Percentiles rank a stretch among this genome's conserved stretches.
phyloP scores from a whole-genome alignment of 768 basidiomycete genomes.

The Botryobasidium botryosum region DNA sequence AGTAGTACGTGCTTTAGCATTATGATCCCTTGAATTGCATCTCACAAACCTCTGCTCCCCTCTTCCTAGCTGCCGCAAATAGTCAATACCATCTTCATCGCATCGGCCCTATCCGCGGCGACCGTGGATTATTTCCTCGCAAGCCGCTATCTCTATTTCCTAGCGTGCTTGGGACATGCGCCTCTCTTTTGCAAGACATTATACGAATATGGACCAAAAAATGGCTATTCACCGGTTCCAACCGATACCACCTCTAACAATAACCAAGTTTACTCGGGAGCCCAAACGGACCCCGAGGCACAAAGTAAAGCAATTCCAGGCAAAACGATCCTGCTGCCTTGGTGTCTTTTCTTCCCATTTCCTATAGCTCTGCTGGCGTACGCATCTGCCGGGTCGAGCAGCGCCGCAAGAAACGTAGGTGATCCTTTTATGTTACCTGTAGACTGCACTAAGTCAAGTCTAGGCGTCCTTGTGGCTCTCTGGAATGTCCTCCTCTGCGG shows the following conservation, averaged over 20 bases:
- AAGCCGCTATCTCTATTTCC: constrained; percentile 6
- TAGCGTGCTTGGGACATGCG: constrained; percentile 8
- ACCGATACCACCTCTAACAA: background rate
- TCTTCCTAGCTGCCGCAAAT: constrained; percentile 3
- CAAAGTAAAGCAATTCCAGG: background rate
- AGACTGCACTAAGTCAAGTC: too few relatives aligned
- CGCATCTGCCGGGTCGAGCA: too few relatives aligned
- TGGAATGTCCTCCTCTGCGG: constrained; percentile 2
- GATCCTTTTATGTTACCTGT: too few relatives aligned
- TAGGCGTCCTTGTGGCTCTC: too few relatives aligned
- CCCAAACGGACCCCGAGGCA: background rate
- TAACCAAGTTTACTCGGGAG: background rate
- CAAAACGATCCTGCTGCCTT: background rate
- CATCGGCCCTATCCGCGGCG: constrained; percentile 4
- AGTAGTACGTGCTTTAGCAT: too few relatives aligned
- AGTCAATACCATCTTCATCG: constrained; percentile 1
- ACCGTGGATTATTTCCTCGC: constrained; percentile 6
- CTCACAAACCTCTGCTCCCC: too few relatives aligned
- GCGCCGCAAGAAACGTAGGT: too few relatives aligned
- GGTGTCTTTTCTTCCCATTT: background rate
- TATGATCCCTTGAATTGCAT: too few relatives aligned
- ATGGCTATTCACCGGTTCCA: background rate
- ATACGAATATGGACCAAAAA: background rate
- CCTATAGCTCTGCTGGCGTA: background rate
- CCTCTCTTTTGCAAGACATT: constrained; percentile 4